These are phyloP conservation scores for Achaetomiella virescens DNA, from an alignment of 495 filamentous ascomycete genomes.

Conservation along the genomic window DNA sequence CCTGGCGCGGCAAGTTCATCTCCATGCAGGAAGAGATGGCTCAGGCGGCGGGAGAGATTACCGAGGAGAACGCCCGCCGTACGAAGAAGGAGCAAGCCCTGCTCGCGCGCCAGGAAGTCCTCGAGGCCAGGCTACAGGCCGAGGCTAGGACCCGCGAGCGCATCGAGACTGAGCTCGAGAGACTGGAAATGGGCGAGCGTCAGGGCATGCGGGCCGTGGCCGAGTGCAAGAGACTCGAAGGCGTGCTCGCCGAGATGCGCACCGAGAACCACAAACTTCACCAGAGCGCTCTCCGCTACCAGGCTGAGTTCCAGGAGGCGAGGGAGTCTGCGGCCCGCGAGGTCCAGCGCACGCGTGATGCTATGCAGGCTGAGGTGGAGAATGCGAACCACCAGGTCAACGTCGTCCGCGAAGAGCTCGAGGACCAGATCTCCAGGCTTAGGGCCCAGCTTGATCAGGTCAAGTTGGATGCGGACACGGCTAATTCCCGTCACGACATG, in stretches of 20 bases:
- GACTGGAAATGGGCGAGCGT: constrained; percentile 67
- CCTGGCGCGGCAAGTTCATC: constrained; percentile 72
- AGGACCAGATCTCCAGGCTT: constrained; percentile 61
- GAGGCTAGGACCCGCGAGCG: constrained; percentile 72
- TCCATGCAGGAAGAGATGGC: constrained; percentile 80
- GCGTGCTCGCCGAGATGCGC: constrained; percentile 55
- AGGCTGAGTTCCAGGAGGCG: constrained; percentile 78
- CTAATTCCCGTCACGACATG: constrained; percentile 66
- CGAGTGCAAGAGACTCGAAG: constrained; percentile 58
- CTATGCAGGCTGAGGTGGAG: constrained; percentile 76
- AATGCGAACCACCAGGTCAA: constrained; percentile 77
- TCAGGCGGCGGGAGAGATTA: constrained; percentile 65
- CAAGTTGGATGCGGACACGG: constrained; percentile 65
- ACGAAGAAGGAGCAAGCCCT: constrained; percentile 67
- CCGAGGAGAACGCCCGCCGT: constrained; percentile 70
- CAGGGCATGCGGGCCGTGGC: constrained; percentile 55
- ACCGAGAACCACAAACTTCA: constrained; percentile 63
- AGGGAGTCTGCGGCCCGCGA: constrained; percentile 69
- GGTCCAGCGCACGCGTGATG: constrained; percentile 65
- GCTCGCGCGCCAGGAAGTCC: constrained; percentile 66
- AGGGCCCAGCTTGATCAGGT: constrained; percentile 65
- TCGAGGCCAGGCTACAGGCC: constrained; percentile 68
- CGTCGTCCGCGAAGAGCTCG: constrained; percentile 67
- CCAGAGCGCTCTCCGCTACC: constrained; percentile 58
- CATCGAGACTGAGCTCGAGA: constrained; percentile 70